Conservation (phyloP, 192 early-diverging fungal species). For the Podila epigama region DNA sequence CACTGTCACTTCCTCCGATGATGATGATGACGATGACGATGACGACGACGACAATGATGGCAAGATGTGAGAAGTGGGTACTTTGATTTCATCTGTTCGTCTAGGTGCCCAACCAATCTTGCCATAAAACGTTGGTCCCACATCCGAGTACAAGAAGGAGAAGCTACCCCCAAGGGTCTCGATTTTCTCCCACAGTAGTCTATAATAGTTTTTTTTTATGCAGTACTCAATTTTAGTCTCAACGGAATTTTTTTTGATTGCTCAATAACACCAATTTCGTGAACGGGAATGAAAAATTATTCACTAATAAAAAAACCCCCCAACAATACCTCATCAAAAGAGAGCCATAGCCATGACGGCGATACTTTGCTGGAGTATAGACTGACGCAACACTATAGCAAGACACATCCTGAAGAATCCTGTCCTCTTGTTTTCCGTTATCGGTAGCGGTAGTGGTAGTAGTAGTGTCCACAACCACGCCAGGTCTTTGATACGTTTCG, state of each 20-base stretch:
- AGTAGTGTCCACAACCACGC: no score
- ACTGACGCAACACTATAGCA: conserved; percentile 28
- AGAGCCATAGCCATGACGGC: conserved; percentile 28
- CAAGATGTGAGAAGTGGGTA: conserved; percentile 4
- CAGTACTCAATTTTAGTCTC: no score
- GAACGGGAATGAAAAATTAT: neutral
- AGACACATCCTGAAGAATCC: conserved; percentile 16
- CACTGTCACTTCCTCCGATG: neutral
- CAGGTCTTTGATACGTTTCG: conserved; percentile 36
- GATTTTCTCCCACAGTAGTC: conserved; percentile 37
- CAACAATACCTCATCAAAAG: conserved; percentile 29
- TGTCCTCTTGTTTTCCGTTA: neutral
- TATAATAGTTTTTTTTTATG: conserved; percentile 3
- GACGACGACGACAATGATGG: neutral
- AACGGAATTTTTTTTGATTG: no score
- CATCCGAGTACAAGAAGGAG: conserved; percentile 41
- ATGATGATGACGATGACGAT: neutral
- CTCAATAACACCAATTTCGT: no score
- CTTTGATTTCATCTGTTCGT: conserved; percentile 14
- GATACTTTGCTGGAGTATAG: conserved; percentile 29
- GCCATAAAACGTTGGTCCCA: conserved; percentile 25
- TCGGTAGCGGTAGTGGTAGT: no score
- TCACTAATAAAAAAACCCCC: neutral
- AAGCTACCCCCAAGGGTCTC: conserved; percentile 4
- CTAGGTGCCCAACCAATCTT: conserved; percentile 34